phyloP scores from a whole-genome alignment of 495 filamentous ascomycete genomes.

The Aspergillus nanangensis region DNA sequence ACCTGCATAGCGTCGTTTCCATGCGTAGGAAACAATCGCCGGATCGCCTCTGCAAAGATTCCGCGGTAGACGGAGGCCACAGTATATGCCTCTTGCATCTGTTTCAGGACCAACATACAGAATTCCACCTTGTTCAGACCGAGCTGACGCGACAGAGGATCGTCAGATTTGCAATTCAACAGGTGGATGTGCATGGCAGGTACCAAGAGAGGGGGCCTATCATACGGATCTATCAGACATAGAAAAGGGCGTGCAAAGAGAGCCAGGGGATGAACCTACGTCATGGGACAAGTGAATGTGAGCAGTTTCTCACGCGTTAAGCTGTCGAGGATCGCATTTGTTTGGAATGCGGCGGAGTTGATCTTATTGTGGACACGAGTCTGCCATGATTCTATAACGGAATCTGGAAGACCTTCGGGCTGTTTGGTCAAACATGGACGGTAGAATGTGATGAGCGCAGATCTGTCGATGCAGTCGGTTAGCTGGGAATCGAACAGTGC shows the following conservation, averaged over 20 bases:
- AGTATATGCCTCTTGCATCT: conserved; percentile 32
- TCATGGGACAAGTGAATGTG: conserved; percentile 26
- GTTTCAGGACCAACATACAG: conserved; percentile 38
- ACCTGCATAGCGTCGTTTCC: conserved; percentile 1
- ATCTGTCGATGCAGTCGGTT: conserved; percentile 12
- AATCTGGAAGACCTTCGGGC: conserved; percentile 8
- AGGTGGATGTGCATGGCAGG: conserved; percentile 40
- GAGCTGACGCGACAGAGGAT: conserved; percentile 26
- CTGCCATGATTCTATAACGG: conserved; percentile 13
- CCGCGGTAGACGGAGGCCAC: conserved; percentile 29
- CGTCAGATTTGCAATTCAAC: conserved; percentile 27
- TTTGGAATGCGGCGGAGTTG: conserved; percentile 27
- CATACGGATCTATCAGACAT: neutral
- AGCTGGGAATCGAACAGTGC: neutral
- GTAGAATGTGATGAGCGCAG: conserved; percentile 26
- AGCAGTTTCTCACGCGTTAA: conserved; percentile 27
- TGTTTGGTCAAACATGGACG: conserved; percentile 17
- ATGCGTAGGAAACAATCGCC: conserved; percentile 22
- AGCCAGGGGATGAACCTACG: conserved; percentile 20
- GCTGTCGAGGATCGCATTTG: conserved; percentile 27
- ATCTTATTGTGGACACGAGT: conserved; percentile 15
- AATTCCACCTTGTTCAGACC: conserved; percentile 35
- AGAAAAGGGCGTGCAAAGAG: neutral
- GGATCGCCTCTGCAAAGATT: conserved; percentile 28
- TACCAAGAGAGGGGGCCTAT: conserved; percentile 32